phyloP scores from a whole-genome alignment of 345 rosid genomes.

The Melaleuca quinquenervia region DNA sequence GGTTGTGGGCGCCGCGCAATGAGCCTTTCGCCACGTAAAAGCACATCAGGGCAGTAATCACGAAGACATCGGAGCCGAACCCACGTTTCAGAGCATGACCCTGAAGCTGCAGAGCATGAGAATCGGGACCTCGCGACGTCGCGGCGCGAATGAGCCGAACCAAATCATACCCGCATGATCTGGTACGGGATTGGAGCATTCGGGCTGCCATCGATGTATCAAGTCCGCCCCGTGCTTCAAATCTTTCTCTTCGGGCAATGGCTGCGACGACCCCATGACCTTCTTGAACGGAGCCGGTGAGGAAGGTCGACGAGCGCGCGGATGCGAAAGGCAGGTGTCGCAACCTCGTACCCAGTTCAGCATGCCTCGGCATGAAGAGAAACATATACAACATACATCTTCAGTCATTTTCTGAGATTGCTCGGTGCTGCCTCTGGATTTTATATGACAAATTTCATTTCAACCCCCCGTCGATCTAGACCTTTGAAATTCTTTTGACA shows the following conservation, averaged over 20 bases:
- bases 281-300: constrained; percentile 2
- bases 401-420: background rate
- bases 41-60: constrained; percentile 43
- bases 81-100: constrained; percentile 43
- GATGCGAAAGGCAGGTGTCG: background rate
- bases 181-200: constrained; percentile 20
- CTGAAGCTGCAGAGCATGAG: constrained; percentile 54
- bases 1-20: constrained; percentile 22
- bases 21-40: constrained; percentile 27
- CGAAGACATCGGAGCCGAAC: constrained; percentile 35
- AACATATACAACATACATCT: background rate
- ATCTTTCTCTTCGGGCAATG: constrained; percentile 13
- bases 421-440: background rate
- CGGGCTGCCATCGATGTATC: constrained; percentile 13
- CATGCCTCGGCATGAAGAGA: background rate
- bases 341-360: background rate
- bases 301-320: background rate
- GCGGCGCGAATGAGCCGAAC: constrained; percentile 47
- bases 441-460: background rate
- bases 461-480: fast-evolving
- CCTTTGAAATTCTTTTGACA: background rate
- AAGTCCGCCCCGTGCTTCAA: constrained; percentile 1
- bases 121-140: constrained; percentile 26
- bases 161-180: constrained; percentile 5
- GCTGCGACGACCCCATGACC: background rate